phyloP scores from a whole-genome alignment of 1,284 basidiomycete species.

The Coniferiporia weirii region DNA sequence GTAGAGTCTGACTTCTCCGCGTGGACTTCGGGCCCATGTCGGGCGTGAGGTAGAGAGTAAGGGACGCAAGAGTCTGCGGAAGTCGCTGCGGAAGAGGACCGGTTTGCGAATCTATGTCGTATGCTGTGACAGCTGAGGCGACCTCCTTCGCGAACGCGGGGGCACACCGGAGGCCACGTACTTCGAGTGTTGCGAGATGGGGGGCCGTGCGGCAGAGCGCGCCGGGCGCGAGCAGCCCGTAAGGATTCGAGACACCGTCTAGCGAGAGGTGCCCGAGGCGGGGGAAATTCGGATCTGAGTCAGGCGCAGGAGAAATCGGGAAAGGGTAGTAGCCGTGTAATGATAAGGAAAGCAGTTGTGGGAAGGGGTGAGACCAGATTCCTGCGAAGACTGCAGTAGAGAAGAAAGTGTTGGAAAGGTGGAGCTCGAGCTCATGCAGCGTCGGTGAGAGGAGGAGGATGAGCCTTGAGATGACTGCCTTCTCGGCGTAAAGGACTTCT shows the following conservation, averaged over 20 bases:
- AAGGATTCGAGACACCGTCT: slow-evolving; percentile 1
- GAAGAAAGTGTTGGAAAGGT: background rate
- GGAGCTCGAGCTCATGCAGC: background rate
- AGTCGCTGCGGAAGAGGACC: background rate
- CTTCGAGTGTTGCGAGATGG: background rate
- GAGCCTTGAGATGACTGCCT: background rate
- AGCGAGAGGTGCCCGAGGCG: background rate
- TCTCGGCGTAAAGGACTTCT: background rate
- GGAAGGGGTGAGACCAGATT: background rate
- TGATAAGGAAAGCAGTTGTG: background rate
- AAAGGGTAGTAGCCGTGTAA: background rate
- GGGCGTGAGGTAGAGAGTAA: background rate
- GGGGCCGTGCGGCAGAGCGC: background rate
- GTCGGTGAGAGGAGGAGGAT: background rate
- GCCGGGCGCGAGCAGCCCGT: background rate
- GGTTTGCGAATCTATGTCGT: background rate
- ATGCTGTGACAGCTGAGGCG: background rate
- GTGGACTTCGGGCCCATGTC: background rate
- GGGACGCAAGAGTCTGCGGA: background rate
- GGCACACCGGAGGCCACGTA: slow-evolving; percentile 2
- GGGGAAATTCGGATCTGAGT: background rate
- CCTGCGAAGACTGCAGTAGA: background rate
- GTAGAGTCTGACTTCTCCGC: background rate
- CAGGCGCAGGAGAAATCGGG: background rate
- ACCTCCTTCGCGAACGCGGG: slow-evolving; percentile 2